Conservation (phyloP, 306 rosid genomes). For the Lotus japonicus region DNA sequence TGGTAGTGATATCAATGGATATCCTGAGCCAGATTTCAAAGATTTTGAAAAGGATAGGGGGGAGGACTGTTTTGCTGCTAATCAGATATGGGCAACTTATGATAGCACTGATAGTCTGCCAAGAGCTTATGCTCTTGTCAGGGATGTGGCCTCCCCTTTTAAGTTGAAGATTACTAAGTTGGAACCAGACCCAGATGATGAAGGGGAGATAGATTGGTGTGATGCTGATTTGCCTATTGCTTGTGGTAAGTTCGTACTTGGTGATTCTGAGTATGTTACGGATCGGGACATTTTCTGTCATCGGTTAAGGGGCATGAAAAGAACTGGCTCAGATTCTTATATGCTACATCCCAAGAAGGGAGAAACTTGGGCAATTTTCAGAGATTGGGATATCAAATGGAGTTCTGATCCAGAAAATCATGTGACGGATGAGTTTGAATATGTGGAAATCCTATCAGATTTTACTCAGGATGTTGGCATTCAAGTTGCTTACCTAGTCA, state of each 20-base stretch:
- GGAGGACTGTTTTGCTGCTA: constrained; percentile 38
- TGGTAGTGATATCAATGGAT: no score
- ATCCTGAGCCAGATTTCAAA: constrained; percentile 54
- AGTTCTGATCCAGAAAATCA: constrained; percentile 51
- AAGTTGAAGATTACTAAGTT: constrained; percentile 65
- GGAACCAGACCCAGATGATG: constrained; percentile 53
- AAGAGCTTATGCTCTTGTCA: constrained; percentile 69
- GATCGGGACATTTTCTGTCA: constrained; percentile 89
- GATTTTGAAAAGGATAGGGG: constrained; percentile 57
- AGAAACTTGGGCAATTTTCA: constrained; percentile 91
- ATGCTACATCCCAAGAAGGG: constrained; percentile 64
- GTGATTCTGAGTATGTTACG: constrained; percentile 28
- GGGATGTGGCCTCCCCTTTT: constrained; percentile 57
- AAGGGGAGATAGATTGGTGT: constrained; percentile 44
- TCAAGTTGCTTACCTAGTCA: constrained; percentile 48
- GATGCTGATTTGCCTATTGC: constrained; percentile 33
- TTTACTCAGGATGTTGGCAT: constrained; percentile 43
- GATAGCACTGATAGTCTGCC: constrained; percentile 69
- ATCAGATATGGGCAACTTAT: constrained; percentile 75
- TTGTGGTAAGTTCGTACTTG: constrained; percentile 25
- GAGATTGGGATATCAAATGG: constrained; percentile 79
- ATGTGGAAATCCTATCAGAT: constrained; percentile 66
- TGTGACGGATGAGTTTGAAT: constrained; percentile 30
- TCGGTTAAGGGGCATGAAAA: constrained; percentile 40
- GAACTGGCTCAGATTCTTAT: constrained; percentile 22